A percentile compares a stretch with the other conserved stretches of the same genome.
phyloP scores from a whole-genome alignment of 192 early-diverging fungal species.

The Coemansia sp. region DNA sequence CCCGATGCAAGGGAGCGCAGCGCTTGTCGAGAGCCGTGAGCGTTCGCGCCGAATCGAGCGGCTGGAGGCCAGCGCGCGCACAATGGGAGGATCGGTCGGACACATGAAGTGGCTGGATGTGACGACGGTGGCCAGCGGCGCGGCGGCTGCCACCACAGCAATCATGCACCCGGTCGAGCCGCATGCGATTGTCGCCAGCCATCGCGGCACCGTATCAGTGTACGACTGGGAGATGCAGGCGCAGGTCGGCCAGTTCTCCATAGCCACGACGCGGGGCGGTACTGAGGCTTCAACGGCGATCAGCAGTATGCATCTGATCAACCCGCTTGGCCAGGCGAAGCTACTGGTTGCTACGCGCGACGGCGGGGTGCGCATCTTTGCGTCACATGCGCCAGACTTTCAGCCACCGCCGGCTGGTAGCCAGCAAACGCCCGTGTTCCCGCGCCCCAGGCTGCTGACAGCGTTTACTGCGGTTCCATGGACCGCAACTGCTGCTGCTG shows the following conservation, averaged over 20 bases:
- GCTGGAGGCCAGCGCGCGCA: conserved; percentile 31
- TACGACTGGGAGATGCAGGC: conserved; percentile 51
- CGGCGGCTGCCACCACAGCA: conserved; percentile 18
- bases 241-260: conserved; percentile 38
- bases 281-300: conserved; percentile 42
- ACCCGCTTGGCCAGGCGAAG: conserved; percentile 85
- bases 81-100: conserved; percentile 20
- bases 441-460: conserved; percentile 38
- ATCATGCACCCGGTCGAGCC: conserved; percentile 86
- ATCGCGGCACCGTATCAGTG: conserved; percentile 57
- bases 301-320: conserved; percentile 80
- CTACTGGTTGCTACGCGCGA: conserved; percentile 61
- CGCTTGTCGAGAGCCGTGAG: conserved; percentile 50
- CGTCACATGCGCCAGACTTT: conserved; percentile 50
- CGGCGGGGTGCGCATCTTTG: conserved; percentile 50
- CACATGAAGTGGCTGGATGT: conserved; percentile 44
- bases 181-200: conserved; percentile 77
- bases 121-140: conserved; percentile 18
- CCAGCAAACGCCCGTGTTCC: conserved; percentile 23
- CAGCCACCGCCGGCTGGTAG: conserved; percentile 14
- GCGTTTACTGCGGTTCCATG: conserved; percentile 47
- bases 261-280: conserved; percentile 6
- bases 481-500: conserved; percentile 5
- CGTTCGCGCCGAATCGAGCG: conserved; percentile 28
- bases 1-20: conserved; percentile 40